Evolutionary conservation across 129 eudicot genomes (phyloP).

Genomic region (Erigeron canadensis): DNA sequence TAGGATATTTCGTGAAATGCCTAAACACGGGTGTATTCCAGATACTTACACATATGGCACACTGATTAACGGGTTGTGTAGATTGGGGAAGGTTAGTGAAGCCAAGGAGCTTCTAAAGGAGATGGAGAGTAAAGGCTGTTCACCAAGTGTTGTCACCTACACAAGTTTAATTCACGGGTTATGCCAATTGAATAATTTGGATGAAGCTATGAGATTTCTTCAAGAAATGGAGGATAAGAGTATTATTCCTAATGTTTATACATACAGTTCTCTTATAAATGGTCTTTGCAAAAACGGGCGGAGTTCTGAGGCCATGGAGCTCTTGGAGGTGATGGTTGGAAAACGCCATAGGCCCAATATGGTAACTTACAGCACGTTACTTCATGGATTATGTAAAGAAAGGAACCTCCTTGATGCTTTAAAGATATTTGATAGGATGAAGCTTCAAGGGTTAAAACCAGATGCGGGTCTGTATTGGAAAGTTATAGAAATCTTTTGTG

Average conservation of each 20-base stretch:
- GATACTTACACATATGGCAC: slow-evolving; percentile 90
- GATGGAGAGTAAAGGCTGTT: slow-evolving; percentile 69
- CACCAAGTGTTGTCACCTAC: slow-evolving; percentile 78
- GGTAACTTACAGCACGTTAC: slow-evolving; percentile 76
- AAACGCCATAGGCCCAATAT: slow-evolving; percentile 47
- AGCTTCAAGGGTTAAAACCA: slow-evolving; percentile 75
- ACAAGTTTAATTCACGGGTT: slow-evolving; percentile 70
- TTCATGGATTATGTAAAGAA: slow-evolving; percentile 74
- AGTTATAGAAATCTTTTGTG: slow-evolving; percentile 60
- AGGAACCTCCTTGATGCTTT: slow-evolving; percentile 52
- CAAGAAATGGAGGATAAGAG: slow-evolving; percentile 65
- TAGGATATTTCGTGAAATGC: slow-evolving; percentile 78
- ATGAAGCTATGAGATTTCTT: slow-evolving; percentile 62
- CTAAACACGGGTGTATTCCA: slow-evolving; percentile 65
- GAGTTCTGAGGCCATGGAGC: slow-evolving; percentile 58
- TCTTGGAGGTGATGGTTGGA: slow-evolving; percentile 58
- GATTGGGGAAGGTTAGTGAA: slow-evolving; percentile 39
- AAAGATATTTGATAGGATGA: slow-evolving; percentile 82
- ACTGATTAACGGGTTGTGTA: slow-evolving; percentile 75
- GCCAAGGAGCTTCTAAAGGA: slow-evolving; percentile 71
- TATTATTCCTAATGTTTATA: slow-evolving; percentile 70
- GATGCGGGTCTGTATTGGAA: slow-evolving; percentile 85
- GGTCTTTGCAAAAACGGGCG: slow-evolving; percentile 73
- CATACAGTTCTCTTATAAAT: slow-evolving; percentile 76
- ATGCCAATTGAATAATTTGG: slow-evolving; percentile 52